Base-by-base conservation (phyloP, 371 early-diverging fungal species). In the Lichtheimia hyalospora region DNA sequence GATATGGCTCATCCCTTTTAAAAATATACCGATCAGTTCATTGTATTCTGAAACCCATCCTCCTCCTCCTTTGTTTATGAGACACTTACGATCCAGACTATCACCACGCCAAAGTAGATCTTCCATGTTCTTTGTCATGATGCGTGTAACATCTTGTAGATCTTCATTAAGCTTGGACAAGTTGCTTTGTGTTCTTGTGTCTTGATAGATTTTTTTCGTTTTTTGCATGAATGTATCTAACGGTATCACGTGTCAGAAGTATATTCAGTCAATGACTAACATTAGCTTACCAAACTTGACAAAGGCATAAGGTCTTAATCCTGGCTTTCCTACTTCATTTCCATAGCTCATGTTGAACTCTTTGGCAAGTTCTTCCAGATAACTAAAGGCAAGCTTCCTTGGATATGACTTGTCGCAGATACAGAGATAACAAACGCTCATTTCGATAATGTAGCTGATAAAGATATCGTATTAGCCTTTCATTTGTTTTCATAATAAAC, bases 121-220 rank as follows among this genome's bases (percentile, higher is more conserved):
- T 61, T 95, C 92, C 88, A 98, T 96, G 75, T 97, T 98, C 69
- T 92, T 95, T 14, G 95, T 98, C 97, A 98, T 96, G 58, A 98
- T 97, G 63, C 94, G 87, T 25, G 93, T 92, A 6, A 98, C 98
- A 71, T 97, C 98, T 57, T 91, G 90, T 63, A 98, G 73, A 71
- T 98, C 97, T 63, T 97, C 96, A 70, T 97, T 95, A 40, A 98
- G 76, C 70, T 93, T 94, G 60, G 92, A 79, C 74, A 98, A 66
- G 67, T 97, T 96, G 58, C 88, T 84, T 70, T 93, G 93, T n/a
- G 96, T 91, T 61, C 96, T 84, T 57, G 93, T 88, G 72, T 98
- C 96, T 77, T 96, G 92, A 77, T 95, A 98, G 60, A 95, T 86
- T 62, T 90, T 88, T 77, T 96, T 96, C 44, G 94, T 91, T 74